Conservation (phyloP, 2,329 filamentous ascomycete genomes). For the Ophioceras dolichostomum region DNA sequence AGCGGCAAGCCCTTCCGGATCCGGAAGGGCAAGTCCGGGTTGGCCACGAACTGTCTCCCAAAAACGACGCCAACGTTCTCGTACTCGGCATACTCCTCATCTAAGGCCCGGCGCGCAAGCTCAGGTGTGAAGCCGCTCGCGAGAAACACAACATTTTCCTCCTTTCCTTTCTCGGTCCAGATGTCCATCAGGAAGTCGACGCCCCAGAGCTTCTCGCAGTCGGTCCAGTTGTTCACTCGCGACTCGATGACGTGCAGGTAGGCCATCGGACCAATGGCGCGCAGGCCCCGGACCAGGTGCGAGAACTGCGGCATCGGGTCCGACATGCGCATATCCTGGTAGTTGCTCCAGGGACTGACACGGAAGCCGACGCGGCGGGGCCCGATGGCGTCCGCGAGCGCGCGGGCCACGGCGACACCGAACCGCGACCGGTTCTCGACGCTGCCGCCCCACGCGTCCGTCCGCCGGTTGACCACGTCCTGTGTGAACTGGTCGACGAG, state of each 20-base stretch:
- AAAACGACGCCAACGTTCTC: conserved; percentile 21
- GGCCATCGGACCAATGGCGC: conserved; percentile 30
- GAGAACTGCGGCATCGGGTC: conserved; percentile 46
- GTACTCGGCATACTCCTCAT: conserved; percentile 12
- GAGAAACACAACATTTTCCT: conserved; percentile 15
- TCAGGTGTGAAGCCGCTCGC: conserved; percentile 15
- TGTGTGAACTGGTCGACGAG: conserved; percentile 43
- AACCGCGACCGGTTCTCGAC: conserved; percentile 42
- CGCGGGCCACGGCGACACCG: conserved; percentile 36
- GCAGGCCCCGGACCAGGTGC: conserved; percentile 35
- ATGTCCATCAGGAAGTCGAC: conserved; percentile 21
- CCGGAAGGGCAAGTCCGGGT: conserved; percentile 29
- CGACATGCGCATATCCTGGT: conserved; percentile 45
- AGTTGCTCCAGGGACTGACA: conserved; percentile 40
- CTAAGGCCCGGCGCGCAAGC: conserved; percentile 13
- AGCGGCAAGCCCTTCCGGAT: conserved; percentile 22
- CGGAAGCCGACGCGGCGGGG: conserved; percentile 37
- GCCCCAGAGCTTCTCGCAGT: conserved; percentile 20
- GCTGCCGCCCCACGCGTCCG: conserved; percentile 39
- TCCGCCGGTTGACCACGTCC: conserved; percentile 39
- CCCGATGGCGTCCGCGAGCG: conserved; percentile 37
- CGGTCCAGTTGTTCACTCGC: conserved; percentile 25
- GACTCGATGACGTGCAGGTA: conserved; percentile 46
- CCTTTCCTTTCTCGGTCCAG: conserved; percentile 20
- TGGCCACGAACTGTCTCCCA: conserved; percentile 28